These are phyloP conservation scores for Camelina neglecta DNA, from an alignment of 345 rosid genomes.

Conservation along the genomic window DNA sequence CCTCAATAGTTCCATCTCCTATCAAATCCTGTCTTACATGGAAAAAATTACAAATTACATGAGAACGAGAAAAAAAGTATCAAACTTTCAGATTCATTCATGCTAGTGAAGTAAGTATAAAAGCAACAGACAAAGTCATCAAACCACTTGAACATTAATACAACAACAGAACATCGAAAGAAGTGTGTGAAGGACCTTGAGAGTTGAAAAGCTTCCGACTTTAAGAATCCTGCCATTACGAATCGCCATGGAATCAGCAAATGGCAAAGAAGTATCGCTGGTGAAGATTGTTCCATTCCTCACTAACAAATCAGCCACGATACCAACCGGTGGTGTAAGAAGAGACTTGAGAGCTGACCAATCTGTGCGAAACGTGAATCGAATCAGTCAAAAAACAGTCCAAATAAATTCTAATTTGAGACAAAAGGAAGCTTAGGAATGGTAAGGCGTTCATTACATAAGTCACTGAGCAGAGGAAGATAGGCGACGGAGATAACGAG, in stretches of 20 bases:
- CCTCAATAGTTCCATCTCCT: constrained; percentile 58
- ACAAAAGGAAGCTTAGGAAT: neutral
- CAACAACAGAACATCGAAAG: constrained; percentile 6
- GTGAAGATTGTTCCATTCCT: constrained; percentile 85
- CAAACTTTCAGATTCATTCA: constrained; percentile 26
- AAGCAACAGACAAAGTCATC: neutral
- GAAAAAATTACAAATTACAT: neutral
- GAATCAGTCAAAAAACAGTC: constrained; percentile 10
- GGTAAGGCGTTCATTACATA: constrained; percentile 33
- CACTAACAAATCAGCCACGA: constrained; percentile 65
- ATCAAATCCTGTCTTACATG: constrained; percentile 55
- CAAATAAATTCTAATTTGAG: neutral
- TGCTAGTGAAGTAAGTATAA: neutral
- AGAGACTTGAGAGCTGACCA: constrained; percentile 54
- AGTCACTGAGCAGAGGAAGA: constrained; percentile 45
- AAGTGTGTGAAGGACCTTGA: constrained; percentile 53
- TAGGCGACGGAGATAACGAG: constrained; percentile 49
- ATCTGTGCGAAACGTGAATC: constrained; percentile 48
- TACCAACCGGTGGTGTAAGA: constrained; percentile 38
- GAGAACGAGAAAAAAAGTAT: neutral
- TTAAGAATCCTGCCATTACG: constrained; percentile 71
- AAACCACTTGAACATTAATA: constrained; percentile 7
- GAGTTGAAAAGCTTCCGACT: constrained; percentile 66
- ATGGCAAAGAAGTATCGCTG: constrained; percentile 62
- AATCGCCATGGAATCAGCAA: constrained; percentile 83